Percentiles rank a stretch among this genome's conserved stretches.
phyloP scores from a whole-genome alignment of 345 rosid genomes.

The Corchorus capsularis region DNA sequence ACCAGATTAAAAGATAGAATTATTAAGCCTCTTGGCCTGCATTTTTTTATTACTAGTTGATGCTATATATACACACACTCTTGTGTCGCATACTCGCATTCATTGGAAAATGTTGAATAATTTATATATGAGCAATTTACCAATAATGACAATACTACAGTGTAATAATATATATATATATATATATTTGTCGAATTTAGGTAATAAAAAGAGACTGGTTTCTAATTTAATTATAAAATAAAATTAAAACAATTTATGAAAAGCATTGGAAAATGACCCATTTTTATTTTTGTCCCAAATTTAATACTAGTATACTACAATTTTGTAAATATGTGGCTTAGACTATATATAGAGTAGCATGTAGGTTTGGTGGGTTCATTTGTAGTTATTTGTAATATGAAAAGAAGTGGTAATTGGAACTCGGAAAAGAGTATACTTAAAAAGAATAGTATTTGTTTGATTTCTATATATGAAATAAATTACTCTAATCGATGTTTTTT shows the following conservation, averaged over 20 bases:
- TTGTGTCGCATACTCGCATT: neutral
- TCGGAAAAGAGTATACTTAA: neutral
- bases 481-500: neutral
- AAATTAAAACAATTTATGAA: neutral
- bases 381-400: neutral
- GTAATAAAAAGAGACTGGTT: too few species aligned
- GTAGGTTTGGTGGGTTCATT: constrained; percentile 11
- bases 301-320: too few species aligned
- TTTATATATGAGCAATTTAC: neutral
- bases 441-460: neutral
- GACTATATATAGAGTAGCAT: neutral
- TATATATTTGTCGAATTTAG: too few species aligned
- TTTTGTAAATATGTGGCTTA: too few species aligned
- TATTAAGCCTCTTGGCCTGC: too few species aligned
- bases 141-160: neutral
- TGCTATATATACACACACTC: neutral
- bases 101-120: neutral
- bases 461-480: neutral
- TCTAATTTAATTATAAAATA: too few species aligned
- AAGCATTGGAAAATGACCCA: neutral
- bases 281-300: neutral
- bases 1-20: too few species aligned
- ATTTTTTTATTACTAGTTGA: neutral
- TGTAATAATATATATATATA: too few species aligned
- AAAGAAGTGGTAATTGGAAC: neutral